Conservation (phyloP, 2,329 filamentous ascomycete species). For the Catunica adiposa region DNA sequence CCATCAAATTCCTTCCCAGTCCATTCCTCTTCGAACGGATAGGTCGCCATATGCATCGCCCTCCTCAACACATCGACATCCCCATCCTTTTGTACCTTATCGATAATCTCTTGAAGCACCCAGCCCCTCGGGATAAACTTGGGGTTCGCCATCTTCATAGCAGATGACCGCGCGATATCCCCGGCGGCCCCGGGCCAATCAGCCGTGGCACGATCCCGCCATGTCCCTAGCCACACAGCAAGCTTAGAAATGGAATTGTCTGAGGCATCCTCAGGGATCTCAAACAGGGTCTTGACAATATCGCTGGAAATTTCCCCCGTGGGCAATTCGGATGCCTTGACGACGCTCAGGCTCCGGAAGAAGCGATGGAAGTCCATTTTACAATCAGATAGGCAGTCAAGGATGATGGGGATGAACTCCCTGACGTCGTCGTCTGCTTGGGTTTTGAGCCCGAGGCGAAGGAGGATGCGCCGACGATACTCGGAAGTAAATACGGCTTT, state of each 20-base stretch:
- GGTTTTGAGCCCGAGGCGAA: slow-evolving; percentile 55
- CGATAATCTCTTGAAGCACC: slow-evolving; percentile 87
- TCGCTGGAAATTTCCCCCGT: slow-evolving; percentile 37
- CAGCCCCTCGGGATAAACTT: slow-evolving; percentile 84
- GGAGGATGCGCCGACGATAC: slow-evolving; percentile 73
- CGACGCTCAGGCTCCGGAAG: slow-evolving; percentile 59
- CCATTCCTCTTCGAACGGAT: slow-evolving; percentile 75
- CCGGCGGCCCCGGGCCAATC: slow-evolving; percentile 47
- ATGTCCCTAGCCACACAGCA: slow-evolving; percentile 65
- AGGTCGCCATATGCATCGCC: slow-evolving; percentile 66
- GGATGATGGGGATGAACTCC: slow-evolving; percentile 55
- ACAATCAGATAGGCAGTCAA: slow-evolving; percentile 65
- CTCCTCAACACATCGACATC: slow-evolving; percentile 64
- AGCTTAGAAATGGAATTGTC: slow-evolving; percentile 49
- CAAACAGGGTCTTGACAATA: slow-evolving; percentile 26
- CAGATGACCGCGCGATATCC: slow-evolving; percentile 46
- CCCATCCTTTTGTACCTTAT: slow-evolving; percentile 66
- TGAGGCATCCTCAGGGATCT: slow-evolving; percentile 52
- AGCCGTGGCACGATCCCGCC: slow-evolving; percentile 53
- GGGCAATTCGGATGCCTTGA: slow-evolving; percentile 44
- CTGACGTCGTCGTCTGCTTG: slow-evolving; percentile 60
- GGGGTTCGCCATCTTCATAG: slow-evolving; percentile 80
- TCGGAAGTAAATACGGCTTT: slow-evolving; percentile 74
- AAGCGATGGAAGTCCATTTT: slow-evolving; percentile 91
- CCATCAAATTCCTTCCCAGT: slow-evolving; percentile 32